Evolutionary conservation across 352 stramenopile genomes (phyloP).

Genomic region (Thraustochytrium striatum): DNA sequence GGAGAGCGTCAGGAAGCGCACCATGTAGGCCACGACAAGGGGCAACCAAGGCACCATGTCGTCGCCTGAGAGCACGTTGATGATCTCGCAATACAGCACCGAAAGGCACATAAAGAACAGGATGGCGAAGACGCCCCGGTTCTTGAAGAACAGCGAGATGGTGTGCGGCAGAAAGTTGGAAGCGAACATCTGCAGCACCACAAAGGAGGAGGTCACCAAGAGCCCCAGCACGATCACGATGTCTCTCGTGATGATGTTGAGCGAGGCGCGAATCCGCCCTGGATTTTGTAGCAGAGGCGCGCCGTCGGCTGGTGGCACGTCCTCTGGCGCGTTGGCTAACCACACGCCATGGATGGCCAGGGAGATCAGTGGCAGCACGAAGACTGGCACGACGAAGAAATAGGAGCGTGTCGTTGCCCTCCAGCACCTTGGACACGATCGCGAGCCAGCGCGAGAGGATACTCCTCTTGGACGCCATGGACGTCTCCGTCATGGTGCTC

Average conservation of each 20-base stretch:
- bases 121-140: constrained; percentile 20
- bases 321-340: not conserved
- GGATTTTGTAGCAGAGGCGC: not conserved
- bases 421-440: too few relatives aligned
- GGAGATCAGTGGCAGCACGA: not conserved
- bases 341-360: not conserved
- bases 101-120: constrained; percentile 39
- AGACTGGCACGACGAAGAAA: not conserved
- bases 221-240: constrained; percentile 33
- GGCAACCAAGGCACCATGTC: not conserved
- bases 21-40: not conserved
- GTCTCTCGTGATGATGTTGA: constrained; percentile 13
- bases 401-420: too few relatives aligned
- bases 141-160: constrained; percentile 34
- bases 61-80: not conserved
- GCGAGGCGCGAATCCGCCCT: not conserved
- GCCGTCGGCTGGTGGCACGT: not conserved
- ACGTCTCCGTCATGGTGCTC: too few relatives aligned
- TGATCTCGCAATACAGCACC: not conserved
- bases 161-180: constrained; percentile 41
- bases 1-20: constrained; percentile 32
- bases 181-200: constrained; percentile 43
- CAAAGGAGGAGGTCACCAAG: constrained; percentile 38
- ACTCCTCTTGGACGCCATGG: too few relatives aligned
- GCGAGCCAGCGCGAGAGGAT: too few relatives aligned